Conservation (phyloP, 805 yeast species). For the Kodamaea neixiangensis region DNA sequence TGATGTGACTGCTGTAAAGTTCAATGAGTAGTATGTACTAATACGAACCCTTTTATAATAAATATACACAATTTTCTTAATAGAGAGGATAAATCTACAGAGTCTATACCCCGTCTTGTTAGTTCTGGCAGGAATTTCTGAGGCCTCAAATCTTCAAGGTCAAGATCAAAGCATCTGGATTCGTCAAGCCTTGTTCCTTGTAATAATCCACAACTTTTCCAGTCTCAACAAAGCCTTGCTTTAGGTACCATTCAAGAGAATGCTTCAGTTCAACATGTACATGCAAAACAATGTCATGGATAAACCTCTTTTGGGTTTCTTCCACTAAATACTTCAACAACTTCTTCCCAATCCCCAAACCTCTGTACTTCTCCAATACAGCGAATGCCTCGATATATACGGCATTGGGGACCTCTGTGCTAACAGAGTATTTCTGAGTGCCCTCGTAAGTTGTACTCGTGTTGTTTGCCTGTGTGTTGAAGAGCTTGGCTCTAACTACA, state of each 20-base stretch:
- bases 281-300: conserved; percentile 55
- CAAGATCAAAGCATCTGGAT: conserved; percentile 51
- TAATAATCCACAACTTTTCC: conserved; percentile 49
- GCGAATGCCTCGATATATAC: conserved; percentile 68
- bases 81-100: too few relatives aligned
- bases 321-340: conserved; percentile 59
- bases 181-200: conserved; percentile 42
- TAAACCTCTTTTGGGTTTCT: conserved; percentile 53
- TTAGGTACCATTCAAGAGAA: conserved; percentile 53
- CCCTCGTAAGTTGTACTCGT: conserved; percentile 32
- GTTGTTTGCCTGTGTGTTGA: conserved; percentile 38
- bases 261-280: conserved; percentile 47
- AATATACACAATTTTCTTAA: neutral
- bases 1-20: too few relatives aligned
- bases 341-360: conserved; percentile 60
- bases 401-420: conserved; percentile 46
- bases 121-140: too few relatives aligned
- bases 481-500: conserved; percentile 58
- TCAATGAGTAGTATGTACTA: neutral
- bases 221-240: conserved; percentile 47
- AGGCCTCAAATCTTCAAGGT: conserved; percentile 11
- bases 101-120: too few relatives aligned
- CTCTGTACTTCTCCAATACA: conserved; percentile 64
- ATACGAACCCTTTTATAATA: neutral
- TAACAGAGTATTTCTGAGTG: conserved; percentile 21